Evolutionary conservation across 306 rosid genomes (phyloP), one percentile per base, ranked within the genome.

Genomic region (Medicago ruthenica): DNA sequence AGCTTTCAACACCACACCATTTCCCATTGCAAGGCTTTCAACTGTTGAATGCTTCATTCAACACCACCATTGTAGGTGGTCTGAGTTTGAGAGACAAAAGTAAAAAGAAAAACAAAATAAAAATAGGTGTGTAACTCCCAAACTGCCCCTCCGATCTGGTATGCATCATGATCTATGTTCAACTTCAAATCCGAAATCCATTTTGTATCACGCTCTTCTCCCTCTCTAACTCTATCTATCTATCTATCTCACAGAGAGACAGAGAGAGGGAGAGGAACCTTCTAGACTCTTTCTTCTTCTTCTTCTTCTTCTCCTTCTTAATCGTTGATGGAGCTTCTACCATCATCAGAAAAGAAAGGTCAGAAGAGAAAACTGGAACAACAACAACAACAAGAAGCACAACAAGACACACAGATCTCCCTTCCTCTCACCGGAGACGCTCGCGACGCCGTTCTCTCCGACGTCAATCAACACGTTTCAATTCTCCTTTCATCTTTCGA

Each of bases 321-420:
- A 2, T 44, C 8, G 85, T 72, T 72, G 71, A 93, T 93, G 98
- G 97, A 93, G 88, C 54, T 84, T 74, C 93, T 34, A 61, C 69
- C 76, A 80, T 80, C 89, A 88, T 69, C 91, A 6, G 90, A 90
- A 93, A 79, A 90, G 86, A 95, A 95, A 79, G 97, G 98, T 2
- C 97, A 87, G 76, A 95, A 95, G 84, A 87, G 98, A 81, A 95
- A 95, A 77, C 96, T 95, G 1, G 21, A 50, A 45, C 7, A 12
- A 45, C 16, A 45, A 59, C 93, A 92, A 68, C 92, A 90, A 39
- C 91, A 92, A 61, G n/a, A n/a, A n/a, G n/a, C n/a, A n/a, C 89
- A 83, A 48, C 95, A 84, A 24, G 90, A 88, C 44, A 80, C 83
- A 2, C 90, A 88, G 87, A 86, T 88, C 96, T 80, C 75, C 24